These are phyloP conservation scores for Carex kokanica DNA, from an alignment of 176 grass and related monocot species.

Conservation along the genomic window DNA sequence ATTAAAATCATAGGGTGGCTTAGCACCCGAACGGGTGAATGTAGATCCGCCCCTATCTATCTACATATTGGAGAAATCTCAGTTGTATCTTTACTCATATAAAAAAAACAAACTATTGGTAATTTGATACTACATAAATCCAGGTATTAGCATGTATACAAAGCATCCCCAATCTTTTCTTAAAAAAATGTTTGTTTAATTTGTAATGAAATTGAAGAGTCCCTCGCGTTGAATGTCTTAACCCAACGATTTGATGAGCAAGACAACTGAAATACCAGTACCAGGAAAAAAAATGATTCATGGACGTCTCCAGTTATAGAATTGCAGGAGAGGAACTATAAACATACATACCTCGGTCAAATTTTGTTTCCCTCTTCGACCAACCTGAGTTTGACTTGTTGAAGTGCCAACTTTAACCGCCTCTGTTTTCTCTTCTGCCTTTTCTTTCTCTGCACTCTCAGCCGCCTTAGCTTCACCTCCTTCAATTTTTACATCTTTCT, in stretches of 20 bases:
- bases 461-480: conserved; percentile 1
- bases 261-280: neutral
- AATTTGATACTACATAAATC: neutral
- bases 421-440: conserved; percentile 50
- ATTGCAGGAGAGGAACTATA: neutral
- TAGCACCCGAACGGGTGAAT: too few relatives aligned
- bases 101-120: neutral
- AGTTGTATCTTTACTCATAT: neutral
- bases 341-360: conserved; percentile 55
- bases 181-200: too few relatives aligned
- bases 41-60: too few relatives aligned
- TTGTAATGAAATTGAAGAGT: too few relatives aligned
- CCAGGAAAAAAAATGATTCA: neutral
- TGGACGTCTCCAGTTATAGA: neutral
- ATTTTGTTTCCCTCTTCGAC: conserved; percentile 41
- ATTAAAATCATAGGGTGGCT: too few relatives aligned
- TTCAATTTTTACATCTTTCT: neutral
- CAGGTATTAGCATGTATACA: neutral
- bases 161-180: neutral
- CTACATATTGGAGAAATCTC: neutral
- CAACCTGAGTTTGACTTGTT: conserved; percentile 35
- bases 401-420: conserved; percentile 36
- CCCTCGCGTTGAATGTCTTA: too few relatives aligned
- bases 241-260: too few relatives aligned
- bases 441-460: conserved; percentile 34